Evolutionary conservation across 257 asterid species (phyloP).

Genomic region (Gentiana macrophylla): DNA sequence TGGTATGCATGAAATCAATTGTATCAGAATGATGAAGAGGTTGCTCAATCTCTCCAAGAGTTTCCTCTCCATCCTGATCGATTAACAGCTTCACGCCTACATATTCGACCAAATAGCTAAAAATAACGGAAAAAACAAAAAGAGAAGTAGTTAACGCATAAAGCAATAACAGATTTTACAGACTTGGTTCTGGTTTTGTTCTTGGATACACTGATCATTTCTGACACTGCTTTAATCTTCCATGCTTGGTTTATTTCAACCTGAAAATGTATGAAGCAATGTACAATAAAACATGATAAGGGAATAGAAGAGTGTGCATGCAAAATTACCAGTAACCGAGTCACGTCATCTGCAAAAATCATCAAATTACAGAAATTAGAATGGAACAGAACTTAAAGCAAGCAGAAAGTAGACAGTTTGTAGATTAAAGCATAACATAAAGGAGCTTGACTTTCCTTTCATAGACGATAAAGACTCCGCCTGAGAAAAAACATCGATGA

Average conservation of each 20-base stretch:
- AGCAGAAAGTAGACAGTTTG: background rate
- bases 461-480: slow-evolving; percentile 92
- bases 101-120: slow-evolving; percentile 7
- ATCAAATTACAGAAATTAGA: background rate
- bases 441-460: slow-evolving; percentile 89
- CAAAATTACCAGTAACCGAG: slow-evolving; percentile 62
- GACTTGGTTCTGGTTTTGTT: slow-evolving; percentile 51
- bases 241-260: slow-evolving; percentile 88
- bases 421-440: slow-evolving; percentile 32
- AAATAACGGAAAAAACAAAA: background rate
- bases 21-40: slow-evolving; percentile 32
- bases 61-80: slow-evolving; percentile 50
- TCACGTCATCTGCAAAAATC: too few relatives aligned
- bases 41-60: slow-evolving; percentile 48
- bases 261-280: slow-evolving; percentile 22
- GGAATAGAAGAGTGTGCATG: background rate
- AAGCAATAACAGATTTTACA: slow-evolving; percentile 10
- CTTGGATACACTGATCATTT: slow-evolving; percentile 57
- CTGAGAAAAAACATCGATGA: slow-evolving; percentile 20
- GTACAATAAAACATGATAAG: background rate
- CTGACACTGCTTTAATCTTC: slow-evolving; percentile 59
- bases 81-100: slow-evolving; percentile 52
- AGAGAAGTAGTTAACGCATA: too few relatives aligned
- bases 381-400: background rate
- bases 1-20: slow-evolving; percentile 54